These are phyloP conservation scores for Leccinum truebloodii DNA, from an alignment of 768 basidiomycete species.

Conservation along the genomic window DNA sequence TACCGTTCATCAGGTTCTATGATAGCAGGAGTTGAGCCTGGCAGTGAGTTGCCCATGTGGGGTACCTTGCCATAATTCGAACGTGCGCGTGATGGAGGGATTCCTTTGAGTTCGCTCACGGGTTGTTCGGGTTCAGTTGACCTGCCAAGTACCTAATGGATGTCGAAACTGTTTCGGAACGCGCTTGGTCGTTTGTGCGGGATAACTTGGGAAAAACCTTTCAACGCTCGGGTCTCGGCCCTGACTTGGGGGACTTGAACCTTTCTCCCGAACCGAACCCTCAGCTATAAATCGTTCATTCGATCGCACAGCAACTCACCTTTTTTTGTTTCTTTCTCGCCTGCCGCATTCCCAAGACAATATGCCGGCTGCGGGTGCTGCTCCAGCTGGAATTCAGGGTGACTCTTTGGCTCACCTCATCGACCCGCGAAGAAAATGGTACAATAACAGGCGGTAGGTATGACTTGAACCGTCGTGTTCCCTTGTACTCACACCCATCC, in stretches of 20 bases:
- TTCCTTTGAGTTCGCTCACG: no score
- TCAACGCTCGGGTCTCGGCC: not conserved
- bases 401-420: slow-evolving; percentile 54
- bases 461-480: not conserved
- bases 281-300: slow-evolving; percentile 19
- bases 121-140: not conserved
- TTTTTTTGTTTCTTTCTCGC: not conserved
- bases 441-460: slow-evolving; percentile 70
- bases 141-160: slow-evolving; percentile 1
- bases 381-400: slow-evolving; percentile 24
- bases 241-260: not conserved
- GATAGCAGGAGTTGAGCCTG: no score
- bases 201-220: slow-evolving; percentile 27
- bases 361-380: slow-evolving; percentile 55
- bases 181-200: slow-evolving; percentile 4
- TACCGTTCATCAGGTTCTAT: no score
- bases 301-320: not conserved
- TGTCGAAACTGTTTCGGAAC: not conserved
- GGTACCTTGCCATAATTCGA: no score
- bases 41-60: no score
- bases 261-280: slow-evolving; percentile 8
- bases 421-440: slow-evolving; percentile 71
- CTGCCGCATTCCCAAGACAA: slow-evolving; percentile 9
- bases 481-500: not conserved
- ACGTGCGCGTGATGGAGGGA: no score